Evolutionary conservation across 2,329 filamentous ascomycete genomes (phyloP), one percentile per base, ranked within the genome.

Genomic region (Penicillium sp.): DNA sequence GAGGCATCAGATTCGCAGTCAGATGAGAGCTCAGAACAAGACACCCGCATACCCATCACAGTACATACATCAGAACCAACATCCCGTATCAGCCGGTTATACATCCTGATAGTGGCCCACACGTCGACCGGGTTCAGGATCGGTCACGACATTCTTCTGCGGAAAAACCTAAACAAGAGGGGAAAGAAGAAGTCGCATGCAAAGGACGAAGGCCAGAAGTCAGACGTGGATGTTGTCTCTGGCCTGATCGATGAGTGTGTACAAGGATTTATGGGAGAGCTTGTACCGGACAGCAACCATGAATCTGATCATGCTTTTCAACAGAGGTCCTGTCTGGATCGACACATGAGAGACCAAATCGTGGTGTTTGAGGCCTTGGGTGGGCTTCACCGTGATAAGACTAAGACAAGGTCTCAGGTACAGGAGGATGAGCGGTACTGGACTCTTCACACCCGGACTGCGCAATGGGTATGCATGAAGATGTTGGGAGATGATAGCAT

Each of bases 341-440:
- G 75, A 59, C 71, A 75, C 53, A 73, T 81, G 74, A 68, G 78
- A 38, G 81, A 84, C 62, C 81, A 84, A 57, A 55, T 84, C 24
- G 76, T 82, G 1, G 72, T 84, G 0, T 84, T 81, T 49, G 79
- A 83, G 59, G 78, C 78, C 13, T 63, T 84, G 18, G 78, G 78
- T 3, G 4, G 56, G 66, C 62, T 60, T n/a, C 61, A 64, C 28
- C 27, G 27, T 37, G 43, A 23, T 4, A 24, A 20, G 38, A 28
- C 50, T 23, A 58, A 63, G 57, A 49, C 48, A 50, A 28, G 7
- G 23, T 24, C 33, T 37, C 10, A 23, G 40, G 24, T 24, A 4
- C 25, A 45, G 18, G 65, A 66, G 48, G 63, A 65, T 35, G 58
- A 63, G 37, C 52, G 55, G 46, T 62, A 65, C 45, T 66, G 62